Evolutionary conservation across 495 filamentous ascomycete genomes (phyloP), one percentile per base, ranked within the genome.

Genomic region (Penicillium chermesinum): DNA sequence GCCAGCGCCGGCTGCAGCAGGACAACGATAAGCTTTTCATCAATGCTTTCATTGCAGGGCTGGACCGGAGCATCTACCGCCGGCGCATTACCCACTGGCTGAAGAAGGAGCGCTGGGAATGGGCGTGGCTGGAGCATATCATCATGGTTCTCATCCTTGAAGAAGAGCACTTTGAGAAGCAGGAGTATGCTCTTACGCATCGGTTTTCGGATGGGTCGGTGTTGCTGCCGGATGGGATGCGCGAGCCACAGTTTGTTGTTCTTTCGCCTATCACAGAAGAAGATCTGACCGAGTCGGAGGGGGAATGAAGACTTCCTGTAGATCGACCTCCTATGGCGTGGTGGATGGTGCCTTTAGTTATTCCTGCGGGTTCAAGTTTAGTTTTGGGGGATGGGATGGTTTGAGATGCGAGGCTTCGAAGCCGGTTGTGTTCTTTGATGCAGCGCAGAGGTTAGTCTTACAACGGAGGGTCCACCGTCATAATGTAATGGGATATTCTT

Each of bases 191-290:
- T 2, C 32, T 54, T 13, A 40, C 41, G 2, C 51, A 58, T 16
- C 33, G 38, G 36, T 30, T 39, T 13, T 25, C 43, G 12, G 48
- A 58, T 47, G 55, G 55, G 1, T 48, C 55, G 2, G 52, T 54
- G 5, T 2, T 44, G 18, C 41, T 48, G 19, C 54, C 54, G 1
- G 50, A 57, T 48, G 50, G 50, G 5, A 42, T 35, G 15, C 33
- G 35, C 7, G 35, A 32, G 21, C 18, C 38, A 8, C 39, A 44
- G 9, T 49, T 58, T 18, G 20, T 51, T 16, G 10, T 21, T 2
- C 18, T 51, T 37, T 30, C 40, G 19, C 55, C 55, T 38, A 49
- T 58, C 12, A 54, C 47, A 1, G 55, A 52, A 37, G 47, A 51
- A 8, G 55, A 58, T 39, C 36, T 58, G 22, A 52, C 51, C 14